Percentiles rank a stretch among this genome's conserved stretches.
Evolutionary conservation across 148 eudicot species (phyloP).

Genomic region (Cornus controversa): DNA sequence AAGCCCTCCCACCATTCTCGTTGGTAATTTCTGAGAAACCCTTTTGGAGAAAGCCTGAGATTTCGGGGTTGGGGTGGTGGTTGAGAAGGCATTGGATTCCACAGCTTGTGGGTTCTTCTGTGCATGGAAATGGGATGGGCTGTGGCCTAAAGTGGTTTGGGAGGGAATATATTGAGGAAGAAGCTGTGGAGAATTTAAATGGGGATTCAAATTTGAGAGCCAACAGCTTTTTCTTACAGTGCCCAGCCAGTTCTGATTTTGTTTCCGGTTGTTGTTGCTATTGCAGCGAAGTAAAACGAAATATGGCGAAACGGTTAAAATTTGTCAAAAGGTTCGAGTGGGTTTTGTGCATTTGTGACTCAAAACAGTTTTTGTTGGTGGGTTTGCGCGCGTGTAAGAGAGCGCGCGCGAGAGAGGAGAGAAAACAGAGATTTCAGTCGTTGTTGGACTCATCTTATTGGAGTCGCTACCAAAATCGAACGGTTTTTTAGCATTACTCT

Average conservation of each 20-base stretch:
- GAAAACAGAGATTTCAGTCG: no score
- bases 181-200: constrained; percentile 23
- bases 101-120: constrained; percentile 4
- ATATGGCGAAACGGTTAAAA: background rate
- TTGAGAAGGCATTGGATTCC: constrained; percentile 27
- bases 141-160: constrained; percentile 12
- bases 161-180: constrained; percentile 15
- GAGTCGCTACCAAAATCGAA: no score
- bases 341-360: no score
- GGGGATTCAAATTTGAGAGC: constrained; percentile 20
- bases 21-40: constrained; percentile 64
- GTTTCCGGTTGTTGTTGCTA: background rate
- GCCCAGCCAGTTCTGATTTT: constrained; percentile 16
- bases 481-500: no score
- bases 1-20: constrained; percentile 40
- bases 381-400: no score
- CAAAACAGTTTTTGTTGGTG: no score
- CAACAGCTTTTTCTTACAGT: constrained; percentile 19
- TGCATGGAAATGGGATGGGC: background rate
- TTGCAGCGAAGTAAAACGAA: background rate
- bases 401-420: no score
- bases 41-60: constrained; percentile 47
- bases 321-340: background rate
- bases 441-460: no score
- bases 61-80: constrained; percentile 44